phyloP scores from a whole-genome alignment of 2,329 filamentous ascomycete species.

The Mycosphaerella sp. region DNA sequence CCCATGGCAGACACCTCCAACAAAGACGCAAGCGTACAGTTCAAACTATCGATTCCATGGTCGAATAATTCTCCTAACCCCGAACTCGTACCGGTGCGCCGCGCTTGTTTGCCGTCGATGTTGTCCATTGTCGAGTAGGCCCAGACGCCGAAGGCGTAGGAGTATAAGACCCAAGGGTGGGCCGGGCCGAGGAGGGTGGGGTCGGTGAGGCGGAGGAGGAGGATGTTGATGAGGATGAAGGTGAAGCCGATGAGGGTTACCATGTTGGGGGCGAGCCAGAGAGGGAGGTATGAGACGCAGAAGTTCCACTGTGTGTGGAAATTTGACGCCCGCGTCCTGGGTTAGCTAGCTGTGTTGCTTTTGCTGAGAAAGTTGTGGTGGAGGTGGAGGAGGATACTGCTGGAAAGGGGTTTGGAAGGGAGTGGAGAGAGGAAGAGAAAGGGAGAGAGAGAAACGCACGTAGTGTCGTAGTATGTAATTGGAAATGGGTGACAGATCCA shows the following conservation, averaged over 20 bases:
- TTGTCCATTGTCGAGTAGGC: conserved; percentile 99
- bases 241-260: conserved; percentile 92
- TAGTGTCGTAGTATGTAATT: conserved; percentile 92
- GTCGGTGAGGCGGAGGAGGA: conserved; percentile 67
- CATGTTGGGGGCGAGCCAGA: conserved; percentile 98
- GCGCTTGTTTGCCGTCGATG: conserved; percentile 94
- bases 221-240: conserved; percentile 84
- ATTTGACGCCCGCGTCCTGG: too few species aligned
- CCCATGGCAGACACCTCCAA: conserved; percentile 92
- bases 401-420: too few species aligned
- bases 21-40: conserved; percentile 88
- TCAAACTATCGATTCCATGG: conserved; percentile 96
- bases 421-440: neutral
- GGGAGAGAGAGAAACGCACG: conserved; percentile 53
- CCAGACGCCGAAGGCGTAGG: conserved; percentile 92
- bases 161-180: conserved; percentile 90
- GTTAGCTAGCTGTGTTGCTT: too few species aligned
- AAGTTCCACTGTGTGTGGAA: conserved; percentile 67
- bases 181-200: conserved; percentile 71
- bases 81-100: conserved; percentile 89
- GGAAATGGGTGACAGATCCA: conserved; percentile 92
- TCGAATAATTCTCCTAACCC: conserved; percentile 95
- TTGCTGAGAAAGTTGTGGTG: too few species aligned
- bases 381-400: too few species aligned
- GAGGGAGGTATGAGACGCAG: conserved; percentile 80